These are phyloP conservation scores for Mucor sp. DNA, from an alignment of 371 early-diverging fungal genomes.

Conservation along the genomic window DNA sequence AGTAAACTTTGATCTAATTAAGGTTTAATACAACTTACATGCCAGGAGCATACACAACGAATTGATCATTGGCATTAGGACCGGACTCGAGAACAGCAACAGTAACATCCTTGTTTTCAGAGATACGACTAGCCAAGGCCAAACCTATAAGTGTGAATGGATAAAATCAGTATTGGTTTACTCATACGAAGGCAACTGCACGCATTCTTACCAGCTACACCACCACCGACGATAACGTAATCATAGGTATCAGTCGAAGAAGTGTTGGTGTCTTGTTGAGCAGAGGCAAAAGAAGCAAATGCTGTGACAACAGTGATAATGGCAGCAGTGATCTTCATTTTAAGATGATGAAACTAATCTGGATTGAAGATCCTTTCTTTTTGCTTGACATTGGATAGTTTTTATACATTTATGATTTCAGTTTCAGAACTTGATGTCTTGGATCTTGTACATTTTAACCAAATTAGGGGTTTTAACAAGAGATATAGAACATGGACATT, in stretches of 20 bases:
- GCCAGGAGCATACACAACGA: slow-evolving; percentile 18
- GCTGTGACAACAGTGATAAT: slow-evolving; percentile 8
- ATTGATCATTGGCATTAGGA: slow-evolving; percentile 15
- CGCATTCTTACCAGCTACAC: slow-evolving; percentile 5
- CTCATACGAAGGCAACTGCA: too few species aligned
- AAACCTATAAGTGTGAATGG: slow-evolving; percentile 3
- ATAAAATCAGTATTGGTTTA: background rate
- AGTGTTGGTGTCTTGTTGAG: background rate
- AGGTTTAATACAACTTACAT: slow-evolving; percentile 8
- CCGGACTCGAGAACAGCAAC: slow-evolving; percentile 19
- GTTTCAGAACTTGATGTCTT: background rate
- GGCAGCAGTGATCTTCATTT: slow-evolving; percentile 16
- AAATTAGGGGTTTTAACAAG: background rate
- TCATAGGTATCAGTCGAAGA: slow-evolving; percentile 16
- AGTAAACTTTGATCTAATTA: background rate
- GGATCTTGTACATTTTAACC: background rate
- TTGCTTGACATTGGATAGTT: background rate
- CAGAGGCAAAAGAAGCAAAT: slow-evolving; percentile 1
- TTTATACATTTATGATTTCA: background rate
- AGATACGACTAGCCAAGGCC: slow-evolving; percentile 16
- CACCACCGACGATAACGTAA: slow-evolving; percentile 21
- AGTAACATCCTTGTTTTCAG: slow-evolving; percentile 16
- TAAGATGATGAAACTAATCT: background rate
- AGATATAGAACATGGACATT: background rate
- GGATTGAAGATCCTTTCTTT: background rate